Conservation (phyloP, 164 flowering plant genomes). For the Malania oleifera region DNA sequence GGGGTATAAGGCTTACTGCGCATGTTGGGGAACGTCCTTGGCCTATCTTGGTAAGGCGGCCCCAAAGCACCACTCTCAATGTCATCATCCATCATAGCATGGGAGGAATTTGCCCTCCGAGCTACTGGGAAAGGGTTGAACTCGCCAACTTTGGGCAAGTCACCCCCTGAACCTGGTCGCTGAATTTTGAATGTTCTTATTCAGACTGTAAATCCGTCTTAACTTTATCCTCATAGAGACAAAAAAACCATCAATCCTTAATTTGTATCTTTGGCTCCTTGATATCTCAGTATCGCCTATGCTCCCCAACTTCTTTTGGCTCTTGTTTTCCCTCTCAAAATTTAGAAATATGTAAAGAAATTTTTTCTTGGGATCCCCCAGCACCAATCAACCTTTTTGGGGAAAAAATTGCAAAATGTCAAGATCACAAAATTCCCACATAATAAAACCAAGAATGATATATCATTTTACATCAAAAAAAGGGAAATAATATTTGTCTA, state of each 20-base stretch:
- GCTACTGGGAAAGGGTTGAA: conserved; percentile 49
- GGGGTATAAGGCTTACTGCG: conserved; percentile 76
- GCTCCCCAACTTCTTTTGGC: not conserved
- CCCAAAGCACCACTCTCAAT: conserved; percentile 66
- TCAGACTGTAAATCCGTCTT: not conserved
- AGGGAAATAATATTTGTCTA: no score
- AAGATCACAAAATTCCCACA: no score
- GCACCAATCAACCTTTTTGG: no score
- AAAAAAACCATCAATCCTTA: not conserved
- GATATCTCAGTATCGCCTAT: not conserved
- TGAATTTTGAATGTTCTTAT: conserved; percentile 51
- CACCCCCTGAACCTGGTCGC: conserved; percentile 88
- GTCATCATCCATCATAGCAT: conserved; percentile 65
- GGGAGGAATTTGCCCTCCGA: conserved; percentile 62
- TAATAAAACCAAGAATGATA: no score
- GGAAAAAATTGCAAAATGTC: no score
- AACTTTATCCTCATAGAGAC: not conserved
- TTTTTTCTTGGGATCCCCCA: no score
- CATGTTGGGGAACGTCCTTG: conserved; percentile 81
- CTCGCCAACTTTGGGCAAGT: conserved; percentile 74
- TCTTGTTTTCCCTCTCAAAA: no score
- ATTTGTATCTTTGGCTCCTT: no score
- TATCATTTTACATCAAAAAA: no score
- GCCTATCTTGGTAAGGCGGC: conserved; percentile 54
- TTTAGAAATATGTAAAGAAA: no score